Evolutionary conservation across 129 eudicot genomes (phyloP).

Genomic region (Lonicera japonica): DNA sequence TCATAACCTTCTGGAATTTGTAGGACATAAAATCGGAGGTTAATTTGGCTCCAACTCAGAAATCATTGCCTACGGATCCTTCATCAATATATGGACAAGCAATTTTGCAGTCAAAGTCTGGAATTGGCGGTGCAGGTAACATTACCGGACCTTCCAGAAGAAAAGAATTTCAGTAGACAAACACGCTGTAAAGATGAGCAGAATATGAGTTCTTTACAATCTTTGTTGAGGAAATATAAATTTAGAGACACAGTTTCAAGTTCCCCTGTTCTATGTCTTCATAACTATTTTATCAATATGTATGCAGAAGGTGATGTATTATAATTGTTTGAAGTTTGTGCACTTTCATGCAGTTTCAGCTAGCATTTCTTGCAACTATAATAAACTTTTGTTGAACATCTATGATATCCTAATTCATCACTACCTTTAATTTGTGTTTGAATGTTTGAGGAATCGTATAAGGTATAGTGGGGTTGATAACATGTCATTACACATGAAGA

Average conservation of each 20-base stretch:
- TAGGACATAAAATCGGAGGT: slow-evolving; percentile 83
- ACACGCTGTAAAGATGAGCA: background rate
- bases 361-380: no score
- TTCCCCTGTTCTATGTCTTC: background rate
- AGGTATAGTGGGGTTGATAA: no score
- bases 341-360: no score
- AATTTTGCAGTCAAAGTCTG: slow-evolving; percentile 92
- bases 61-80: slow-evolving; percentile 78
- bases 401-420: no score
- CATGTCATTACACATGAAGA: no score
- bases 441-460: no score
- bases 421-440: no score
- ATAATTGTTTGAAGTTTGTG: no score
- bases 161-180: background rate
- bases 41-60: slow-evolving; percentile 68
- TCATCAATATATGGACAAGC: slow-evolving; percentile 96
- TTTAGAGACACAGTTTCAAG: background rate
- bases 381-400: no score
- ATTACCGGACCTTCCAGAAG: slow-evolving; percentile 10
- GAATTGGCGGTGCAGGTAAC: slow-evolving; percentile 80
- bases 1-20: slow-evolving; percentile 6
- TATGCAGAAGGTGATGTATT: no score
- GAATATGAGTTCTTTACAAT: background rate
- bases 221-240: background rate
- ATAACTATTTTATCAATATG: no score